Base-by-base conservation (phyloP, 305 asterid species). In the Petunia hybrid region DNA sequence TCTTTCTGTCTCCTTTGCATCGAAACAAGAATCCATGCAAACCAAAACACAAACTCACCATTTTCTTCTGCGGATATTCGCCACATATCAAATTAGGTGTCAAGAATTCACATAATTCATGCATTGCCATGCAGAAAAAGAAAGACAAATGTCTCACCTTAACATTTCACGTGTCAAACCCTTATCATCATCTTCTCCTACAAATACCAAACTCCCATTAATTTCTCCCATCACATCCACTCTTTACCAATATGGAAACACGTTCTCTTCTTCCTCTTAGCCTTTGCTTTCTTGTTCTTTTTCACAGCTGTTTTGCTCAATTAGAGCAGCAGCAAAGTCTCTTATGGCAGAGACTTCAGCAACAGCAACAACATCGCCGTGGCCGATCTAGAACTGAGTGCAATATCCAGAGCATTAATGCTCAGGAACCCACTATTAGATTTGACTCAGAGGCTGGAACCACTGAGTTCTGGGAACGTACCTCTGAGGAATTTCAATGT, bases 381-480 rank as follows among this genome's bases (percentile, higher is more conserved):
- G 78, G 63, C 8, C 78, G 78, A 73, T 45, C 63, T 7, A 51
- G n/a, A 73, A 36, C 46, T 3, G 84, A 77, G 12, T 91, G 97
- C 88, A 81, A 83, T 6, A 76, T 92, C 38, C 84, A 82, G 83
- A 85, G 88, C 59, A 89, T 91, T 83, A 85, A 1, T 45, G 97
- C 92, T 8, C 89, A 82, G 1, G 75, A 81, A 1, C 94, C 97
- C 1, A 83, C 60, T 43, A n/a, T 3, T 10, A 55, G 13, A 14
- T 57, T 55, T 67, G 77, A 84, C 39, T 83, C 87, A 1, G 93
- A 92, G 81, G 95, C 91, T 22, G 97, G 97, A 0, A 3, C 43
- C 5, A 78, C 82, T 80, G 92, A 91, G 82, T 81, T 81, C 71
- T 91, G 97, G 97, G 87, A 87, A n/a, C 0, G 80, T 0, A 69